Evolutionary conservation across 2,329 filamentous ascomycete genomes (phyloP).

Genomic region (Fusarium sp.): DNA sequence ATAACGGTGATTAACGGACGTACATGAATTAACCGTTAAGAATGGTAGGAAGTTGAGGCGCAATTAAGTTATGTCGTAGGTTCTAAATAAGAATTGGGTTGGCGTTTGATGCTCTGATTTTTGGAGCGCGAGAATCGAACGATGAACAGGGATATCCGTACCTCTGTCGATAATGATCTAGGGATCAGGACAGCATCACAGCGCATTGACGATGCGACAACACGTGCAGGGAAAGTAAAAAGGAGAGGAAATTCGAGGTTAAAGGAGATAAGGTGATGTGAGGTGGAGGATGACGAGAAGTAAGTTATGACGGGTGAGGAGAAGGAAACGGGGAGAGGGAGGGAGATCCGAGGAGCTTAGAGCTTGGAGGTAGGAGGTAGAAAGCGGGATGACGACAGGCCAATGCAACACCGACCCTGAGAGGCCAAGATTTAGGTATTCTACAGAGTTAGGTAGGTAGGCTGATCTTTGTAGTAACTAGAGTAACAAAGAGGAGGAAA

Average conservation of each 20-base stretch:
- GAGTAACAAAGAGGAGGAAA: not conserved
- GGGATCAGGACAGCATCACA: conserved; percentile 12
- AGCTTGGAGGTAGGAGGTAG: conserved; percentile 20
- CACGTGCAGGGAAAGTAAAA: not conserved
- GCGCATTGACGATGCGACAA: conserved; percentile 5
- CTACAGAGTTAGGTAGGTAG: not conserved
- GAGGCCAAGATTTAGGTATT: not conserved
- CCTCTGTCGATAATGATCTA: conserved; percentile 19
- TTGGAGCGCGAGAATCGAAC: conserved; percentile 38
- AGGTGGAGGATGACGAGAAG: conserved; percentile 19
- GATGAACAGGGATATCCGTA: conserved; percentile 39
- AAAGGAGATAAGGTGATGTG: conserved; percentile 1
- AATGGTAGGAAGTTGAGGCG: not conserved
- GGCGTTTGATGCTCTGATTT: conserved; percentile 23
- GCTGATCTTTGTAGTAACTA: not conserved
- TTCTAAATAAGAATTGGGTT: conserved; percentile 18
- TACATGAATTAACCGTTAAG: conserved; percentile 8
- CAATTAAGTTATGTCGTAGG: conserved; percentile 1
- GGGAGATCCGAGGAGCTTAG: not conserved
- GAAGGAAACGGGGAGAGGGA: conserved; percentile 3
- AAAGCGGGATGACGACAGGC: conserved; percentile 31
- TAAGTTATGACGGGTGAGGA: conserved; percentile 1
- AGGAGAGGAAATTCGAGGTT: conserved; percentile 3
- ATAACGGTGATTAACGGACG: not conserved
- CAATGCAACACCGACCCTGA: conserved; percentile 26